These are phyloP conservation scores for Posidonia oceanica DNA, from an alignment of 116 monocot species.

Conservation along the genomic window DNA sequence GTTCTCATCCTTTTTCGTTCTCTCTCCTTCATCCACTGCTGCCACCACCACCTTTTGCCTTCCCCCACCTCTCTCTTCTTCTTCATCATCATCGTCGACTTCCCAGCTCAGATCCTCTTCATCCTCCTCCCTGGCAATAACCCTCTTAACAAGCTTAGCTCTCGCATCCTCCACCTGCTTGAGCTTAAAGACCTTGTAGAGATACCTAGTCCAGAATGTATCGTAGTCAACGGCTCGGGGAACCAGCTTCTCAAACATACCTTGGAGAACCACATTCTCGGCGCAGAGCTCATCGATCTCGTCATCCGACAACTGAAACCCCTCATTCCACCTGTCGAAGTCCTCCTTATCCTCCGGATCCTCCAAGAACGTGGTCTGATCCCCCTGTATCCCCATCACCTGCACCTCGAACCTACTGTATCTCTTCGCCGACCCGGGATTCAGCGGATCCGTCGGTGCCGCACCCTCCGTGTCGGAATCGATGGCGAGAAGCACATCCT, in stretches of 20 bases:
- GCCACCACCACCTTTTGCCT: slow-evolving; percentile 7
- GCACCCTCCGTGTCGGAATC: slow-evolving; percentile 9
- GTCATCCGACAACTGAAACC: slow-evolving; percentile 39
- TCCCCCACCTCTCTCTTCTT: slow-evolving; percentile 2
- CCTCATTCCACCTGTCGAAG: slow-evolving; percentile 44
- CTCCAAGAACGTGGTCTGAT: slow-evolving; percentile 49
- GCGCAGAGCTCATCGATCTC: slow-evolving; percentile 48
- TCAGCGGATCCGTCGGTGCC: not conserved
- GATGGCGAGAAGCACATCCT: slow-evolving; percentile 34
- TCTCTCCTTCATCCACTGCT: not conserved
- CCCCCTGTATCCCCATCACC: slow-evolving; percentile 57
- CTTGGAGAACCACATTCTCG: slow-evolving; percentile 36
- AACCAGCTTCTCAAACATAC: slow-evolving; percentile 45
- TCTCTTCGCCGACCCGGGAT: slow-evolving; percentile 9
- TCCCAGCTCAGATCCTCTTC: slow-evolving; percentile 64
- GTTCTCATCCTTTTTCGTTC: not conserved
- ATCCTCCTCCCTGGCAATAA: slow-evolving; percentile 55
- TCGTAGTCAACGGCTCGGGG: slow-evolving; percentile 51
- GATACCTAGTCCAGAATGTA: slow-evolving; percentile 80
- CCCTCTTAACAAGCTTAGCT: slow-evolving; percentile 74
- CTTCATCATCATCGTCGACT: slow-evolving; percentile 49
- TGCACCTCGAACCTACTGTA: slow-evolving; percentile 67
- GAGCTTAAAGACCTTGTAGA: slow-evolving; percentile 68
- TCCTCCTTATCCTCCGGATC: slow-evolving; percentile 68
- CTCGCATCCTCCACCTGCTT: slow-evolving; percentile 82